Conservation (phyloP, 2,329 filamentous ascomycete species). For the Hymenoscyphus occultus region DNA sequence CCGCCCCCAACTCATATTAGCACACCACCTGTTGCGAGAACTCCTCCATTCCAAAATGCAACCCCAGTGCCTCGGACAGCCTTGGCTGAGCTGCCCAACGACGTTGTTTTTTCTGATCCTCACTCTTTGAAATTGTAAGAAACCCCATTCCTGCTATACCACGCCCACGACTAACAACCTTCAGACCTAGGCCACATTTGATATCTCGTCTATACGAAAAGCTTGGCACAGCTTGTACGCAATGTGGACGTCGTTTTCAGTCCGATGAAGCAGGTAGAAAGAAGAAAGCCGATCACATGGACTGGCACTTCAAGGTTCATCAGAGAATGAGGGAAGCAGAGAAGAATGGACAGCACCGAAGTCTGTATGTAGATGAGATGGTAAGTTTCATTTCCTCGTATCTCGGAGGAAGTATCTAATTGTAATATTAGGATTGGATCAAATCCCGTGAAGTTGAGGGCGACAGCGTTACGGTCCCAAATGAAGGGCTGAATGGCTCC, state of each 20-base stretch:
- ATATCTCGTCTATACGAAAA: constrained; percentile 74
- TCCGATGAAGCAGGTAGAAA: constrained; percentile 73
- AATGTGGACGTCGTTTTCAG: constrained; percentile 85
- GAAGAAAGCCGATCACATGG: constrained; percentile 88
- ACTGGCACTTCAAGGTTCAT: constrained; percentile 97
- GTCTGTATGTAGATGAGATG: constrained; percentile 90
- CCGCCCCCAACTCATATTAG: constrained; percentile 21
- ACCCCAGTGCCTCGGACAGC: constrained; percentile 30
- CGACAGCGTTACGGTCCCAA: constrained; percentile 46
- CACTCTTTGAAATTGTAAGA: constrained; percentile 72
- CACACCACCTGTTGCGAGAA: constrained; percentile 10
- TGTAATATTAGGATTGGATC: constrained; percentile 75
- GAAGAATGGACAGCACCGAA: constrained; percentile 83
- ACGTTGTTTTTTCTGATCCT: constrained; percentile 57
- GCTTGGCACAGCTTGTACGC: constrained; percentile 81
- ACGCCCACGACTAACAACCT: constrained; percentile 16
- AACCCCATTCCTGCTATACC: not conserved
- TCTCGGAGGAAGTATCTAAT: constrained; percentile 8
- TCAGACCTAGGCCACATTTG: constrained; percentile 70
- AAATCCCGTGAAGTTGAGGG: constrained; percentile 79
- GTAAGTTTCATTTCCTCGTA: constrained; percentile 46
- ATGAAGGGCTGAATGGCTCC: constrained; percentile 40
- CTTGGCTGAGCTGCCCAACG: constrained; percentile 38
- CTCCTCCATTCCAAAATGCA: constrained; percentile 34
- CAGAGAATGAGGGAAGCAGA: constrained; percentile 82